These are phyloP conservation scores for Neurospora tetraspora DNA, from an alignment of 495 filamentous ascomycete species.

Conservation along the genomic window DNA sequence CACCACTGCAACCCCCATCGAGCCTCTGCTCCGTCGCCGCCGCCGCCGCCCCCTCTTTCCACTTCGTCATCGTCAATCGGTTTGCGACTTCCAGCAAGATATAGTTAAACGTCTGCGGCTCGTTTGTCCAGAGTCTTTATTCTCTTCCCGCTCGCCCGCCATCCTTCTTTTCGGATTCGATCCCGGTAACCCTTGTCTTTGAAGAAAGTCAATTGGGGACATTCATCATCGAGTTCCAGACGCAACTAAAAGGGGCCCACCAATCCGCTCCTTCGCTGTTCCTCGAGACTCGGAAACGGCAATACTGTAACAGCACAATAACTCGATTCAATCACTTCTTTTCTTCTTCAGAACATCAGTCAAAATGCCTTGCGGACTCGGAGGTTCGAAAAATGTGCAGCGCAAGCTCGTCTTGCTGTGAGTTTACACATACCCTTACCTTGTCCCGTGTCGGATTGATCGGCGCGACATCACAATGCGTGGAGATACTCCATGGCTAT, in stretches of 20 bases:
- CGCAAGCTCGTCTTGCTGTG: constrained; percentile 96
- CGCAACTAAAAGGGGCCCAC: not conserved
- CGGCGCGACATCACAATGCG: not conserved
- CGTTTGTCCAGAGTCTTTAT: constrained; percentile 1
- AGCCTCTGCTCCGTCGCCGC: not conserved
- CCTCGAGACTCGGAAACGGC: not conserved
- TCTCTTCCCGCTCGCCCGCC: not conserved
- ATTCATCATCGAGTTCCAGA: not conserved
- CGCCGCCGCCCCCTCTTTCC: constrained; percentile 1
- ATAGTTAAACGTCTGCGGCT: constrained; percentile 1
- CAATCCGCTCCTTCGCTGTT: not conserved
- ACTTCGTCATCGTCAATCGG: not conserved
- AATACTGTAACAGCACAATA: not conserved
- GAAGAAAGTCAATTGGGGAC: not conserved
- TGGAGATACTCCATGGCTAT: not conserved
- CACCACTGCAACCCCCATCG: not conserved
- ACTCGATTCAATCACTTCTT: not conserved
- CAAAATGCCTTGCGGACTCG: constrained; percentile 52
- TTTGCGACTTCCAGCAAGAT: not conserved
- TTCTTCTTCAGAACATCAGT: constrained; percentile 1
- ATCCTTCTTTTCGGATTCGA: not conserved
- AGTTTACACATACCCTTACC: constrained; percentile 26
- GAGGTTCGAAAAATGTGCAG: constrained; percentile 67
- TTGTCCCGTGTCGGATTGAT: not conserved
- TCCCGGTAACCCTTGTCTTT: not conserved